These are phyloP conservation scores for Asterophora lycoperdoides DNA, from an alignment of 768 basidiomycete genomes.

Conservation along the genomic window DNA sequence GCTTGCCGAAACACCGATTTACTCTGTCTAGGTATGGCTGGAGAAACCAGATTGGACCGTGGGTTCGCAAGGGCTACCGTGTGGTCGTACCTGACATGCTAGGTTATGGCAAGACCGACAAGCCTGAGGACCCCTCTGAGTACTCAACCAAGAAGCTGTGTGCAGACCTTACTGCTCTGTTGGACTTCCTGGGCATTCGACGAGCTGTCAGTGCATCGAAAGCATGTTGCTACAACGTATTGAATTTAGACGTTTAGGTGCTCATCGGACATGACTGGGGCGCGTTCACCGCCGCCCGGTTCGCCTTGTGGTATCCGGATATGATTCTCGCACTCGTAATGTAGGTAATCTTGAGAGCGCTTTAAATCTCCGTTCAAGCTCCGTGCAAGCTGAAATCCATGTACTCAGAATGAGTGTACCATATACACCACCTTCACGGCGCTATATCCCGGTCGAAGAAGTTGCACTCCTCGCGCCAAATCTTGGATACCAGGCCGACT, in stretches of 20 bases:
- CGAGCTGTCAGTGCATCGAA: constrained; percentile 45
- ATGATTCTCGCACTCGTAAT: constrained; percentile 54
- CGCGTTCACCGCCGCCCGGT: constrained; percentile 53
- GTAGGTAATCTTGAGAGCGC: constrained; percentile 35
- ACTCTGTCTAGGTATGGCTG: constrained; percentile 57
- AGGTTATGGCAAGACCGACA: constrained; percentile 66
- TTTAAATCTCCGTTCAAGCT: neutral
- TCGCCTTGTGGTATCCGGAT: constrained; percentile 71
- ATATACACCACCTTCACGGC: constrained; percentile 53
- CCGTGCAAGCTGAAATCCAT: neutral
- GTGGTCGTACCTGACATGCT: constrained; percentile 60
- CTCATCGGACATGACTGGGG: constrained; percentile 86
- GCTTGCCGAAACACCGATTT: neutral
- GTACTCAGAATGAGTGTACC: constrained; percentile 57
- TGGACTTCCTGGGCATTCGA: constrained; percentile 50
- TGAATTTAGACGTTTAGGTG: constrained; percentile 32
- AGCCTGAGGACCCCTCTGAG: constrained; percentile 47
- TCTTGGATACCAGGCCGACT: constrained; percentile 66
- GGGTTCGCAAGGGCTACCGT: constrained; percentile 58
- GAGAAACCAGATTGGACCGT: constrained; percentile 69
- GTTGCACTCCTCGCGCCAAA: constrained; percentile 50
- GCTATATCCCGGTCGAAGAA: constrained; percentile 47
- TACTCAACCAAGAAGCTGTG: constrained; percentile 60
- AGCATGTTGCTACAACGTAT: neutral
- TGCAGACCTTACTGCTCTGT: constrained; percentile 59